Evolutionary conservation across 202 grass and related monocot species (phyloP), one percentile per base, ranked within the genome.

Genomic region (Bolboschoenoplectus hybrid): DNA sequence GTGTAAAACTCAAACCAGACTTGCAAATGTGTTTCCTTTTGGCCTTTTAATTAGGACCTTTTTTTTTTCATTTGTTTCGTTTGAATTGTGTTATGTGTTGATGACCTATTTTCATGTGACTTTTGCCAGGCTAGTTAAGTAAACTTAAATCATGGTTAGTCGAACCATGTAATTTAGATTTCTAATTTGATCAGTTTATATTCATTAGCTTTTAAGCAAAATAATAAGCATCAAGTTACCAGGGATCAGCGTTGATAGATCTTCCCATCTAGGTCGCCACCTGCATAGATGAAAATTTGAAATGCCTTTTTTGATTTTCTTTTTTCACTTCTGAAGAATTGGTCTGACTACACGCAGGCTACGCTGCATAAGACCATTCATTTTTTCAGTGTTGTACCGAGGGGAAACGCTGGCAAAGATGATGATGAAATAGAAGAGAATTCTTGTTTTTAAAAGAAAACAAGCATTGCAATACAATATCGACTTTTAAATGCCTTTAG

Each of bases 1-100:
- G 76, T 80, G 82, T 72, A 84, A 58, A 72, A 51, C 68, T 57
- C 34, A 55, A 69, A 58, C 63, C 52, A 71, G 82, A 84, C 82
- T 69, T 43, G 65, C 51, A n/a, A 32, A 53, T 72, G 81, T 68
- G 11, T 82, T 51, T 83, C 47, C 16, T 67, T 83, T 83, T 52
- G 26, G 19, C 49, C 34, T 68, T 68, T 68, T 82, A 61, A n/a
- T 66, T 83, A 80, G 76, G 12, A 36, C 36, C 52, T 62, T 76
- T 50, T 75, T 51, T 3, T 67, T 51, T 52, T 68, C 5, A 67
- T 39, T 68, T 83, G 57, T 83, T 83, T 52, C 43, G 81, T 52
- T 67, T 12, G 63, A 52, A 83, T 67, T 57, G 63, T 84, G 47
- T 56, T 69, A 84, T 80, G 82, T 26, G 61, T 70, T 57, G 43